Percentiles rank a stretch among this genome's conserved stretches.
These are phyloP conservation scores for Ustilago nuda DNA, from an alignment of 1,284 basidiomycete genomes.

Conservation along the genomic window DNA sequence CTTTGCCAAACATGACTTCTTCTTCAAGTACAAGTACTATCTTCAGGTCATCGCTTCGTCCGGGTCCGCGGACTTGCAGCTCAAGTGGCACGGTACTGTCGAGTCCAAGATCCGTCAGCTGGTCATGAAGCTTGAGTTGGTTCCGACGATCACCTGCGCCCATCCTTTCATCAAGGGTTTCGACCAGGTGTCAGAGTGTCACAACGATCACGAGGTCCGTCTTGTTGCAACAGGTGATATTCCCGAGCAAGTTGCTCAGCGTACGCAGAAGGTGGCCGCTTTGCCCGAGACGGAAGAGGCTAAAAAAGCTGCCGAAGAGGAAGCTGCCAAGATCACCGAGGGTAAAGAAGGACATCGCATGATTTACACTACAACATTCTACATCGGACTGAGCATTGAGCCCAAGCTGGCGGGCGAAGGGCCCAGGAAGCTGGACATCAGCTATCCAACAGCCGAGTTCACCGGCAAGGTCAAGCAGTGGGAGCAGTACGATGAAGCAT, in stretches of 20 bases:
- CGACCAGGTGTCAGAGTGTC: constrained; percentile 85
- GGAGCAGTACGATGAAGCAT: constrained; percentile 92
- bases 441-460: constrained; percentile 95
- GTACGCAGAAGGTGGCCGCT: constrained; percentile 57
- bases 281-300: constrained; percentile 56
- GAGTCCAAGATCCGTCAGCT: constrained; percentile 95
- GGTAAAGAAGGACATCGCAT: constrained; percentile 74
- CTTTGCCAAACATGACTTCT: constrained; percentile 95
- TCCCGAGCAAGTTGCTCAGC: constrained; percentile 62
- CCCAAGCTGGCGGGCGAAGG: constrained; percentile 76
- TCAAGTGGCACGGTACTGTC: constrained; percentile 98
- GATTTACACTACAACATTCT: constrained; percentile 94
- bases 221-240: constrained; percentile 63
- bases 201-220: constrained; percentile 77
- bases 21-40: constrained; percentile 96
- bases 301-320: constrained; percentile 53
- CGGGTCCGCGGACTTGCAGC: constrained; percentile 84
- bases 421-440: constrained; percentile 86
- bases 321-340: constrained; percentile 53
- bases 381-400: constrained; percentile 92
- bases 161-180: constrained; percentile 97
- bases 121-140: constrained; percentile 96
- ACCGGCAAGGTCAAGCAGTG: constrained; percentile 94
- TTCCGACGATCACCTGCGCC: constrained; percentile 88
- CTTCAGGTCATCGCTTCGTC: constrained; percentile 93